These are phyloP conservation scores for Penicillium chermesinum DNA, from an alignment of 495 filamentous ascomycete genomes.

Conservation along the genomic window DNA sequence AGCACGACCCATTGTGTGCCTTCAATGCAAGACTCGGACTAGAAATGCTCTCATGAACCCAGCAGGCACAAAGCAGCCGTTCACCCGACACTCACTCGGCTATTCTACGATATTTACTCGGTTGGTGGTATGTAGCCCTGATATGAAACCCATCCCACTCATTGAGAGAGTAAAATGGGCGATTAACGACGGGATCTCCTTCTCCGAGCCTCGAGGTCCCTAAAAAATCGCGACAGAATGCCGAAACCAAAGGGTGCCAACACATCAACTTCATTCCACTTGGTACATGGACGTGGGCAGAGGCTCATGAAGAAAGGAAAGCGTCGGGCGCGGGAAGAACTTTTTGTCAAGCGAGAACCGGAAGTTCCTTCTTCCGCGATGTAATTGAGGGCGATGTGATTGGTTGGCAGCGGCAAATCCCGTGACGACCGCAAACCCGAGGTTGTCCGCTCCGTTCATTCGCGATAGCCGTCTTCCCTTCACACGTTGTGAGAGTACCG, in stretches of 20 bases:
- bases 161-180: conserved; percentile 48
- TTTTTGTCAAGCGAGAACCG: conserved; percentile 19
- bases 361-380: conserved; percentile 35
- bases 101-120: neutral
- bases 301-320: conserved; percentile 39
- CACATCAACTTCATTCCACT: conserved; percentile 44
- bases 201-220: conserved; percentile 40
- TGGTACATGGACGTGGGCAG: conserved; percentile 42
- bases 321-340: conserved; percentile 2
- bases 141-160: conserved; percentile 50
- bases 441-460: conserved; percentile 40
- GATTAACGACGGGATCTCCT: conserved; percentile 54
- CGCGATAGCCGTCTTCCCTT: conserved; percentile 16
- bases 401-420: conserved; percentile 26
- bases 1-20: too few species aligned
- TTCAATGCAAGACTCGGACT: too few species aligned
- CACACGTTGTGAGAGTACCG: conserved; percentile 14
- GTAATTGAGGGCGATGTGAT: conserved; percentile 35
- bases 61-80: too few species aligned
- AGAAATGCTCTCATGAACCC: too few species aligned
- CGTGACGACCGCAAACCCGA: conserved; percentile 39
- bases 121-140: conserved; percentile 41
- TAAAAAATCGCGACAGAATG: conserved; percentile 47
- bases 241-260: conserved; percentile 43
- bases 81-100: neutral